Evolutionary conservation across 345 rosid species (phyloP).

Genomic region (Isatis tinctoria): DNA sequence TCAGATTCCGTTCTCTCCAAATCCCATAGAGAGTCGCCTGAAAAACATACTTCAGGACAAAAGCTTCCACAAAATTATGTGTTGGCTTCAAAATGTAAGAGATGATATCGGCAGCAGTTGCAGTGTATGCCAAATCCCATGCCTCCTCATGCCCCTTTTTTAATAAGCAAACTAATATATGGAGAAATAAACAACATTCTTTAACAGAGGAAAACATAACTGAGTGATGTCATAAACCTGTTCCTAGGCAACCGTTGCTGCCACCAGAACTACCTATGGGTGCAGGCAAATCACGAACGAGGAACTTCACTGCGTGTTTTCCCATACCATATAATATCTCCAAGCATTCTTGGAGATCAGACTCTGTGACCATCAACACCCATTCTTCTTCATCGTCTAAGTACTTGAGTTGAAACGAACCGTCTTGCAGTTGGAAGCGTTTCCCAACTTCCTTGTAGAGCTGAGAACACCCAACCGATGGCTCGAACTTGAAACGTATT

Average conservation of each 20-base stretch:
- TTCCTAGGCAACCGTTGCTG: constrained; percentile 51
- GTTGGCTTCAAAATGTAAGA: too few species aligned
- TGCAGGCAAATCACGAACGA: constrained; percentile 53
- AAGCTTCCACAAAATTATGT: too few species aligned
- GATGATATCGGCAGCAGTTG: too few species aligned
- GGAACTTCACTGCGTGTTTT: constrained; percentile 56
- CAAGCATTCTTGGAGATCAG: constrained; percentile 81
- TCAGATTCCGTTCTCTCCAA: too few species aligned
- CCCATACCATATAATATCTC: constrained; percentile 63
- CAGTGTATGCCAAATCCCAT: too few species aligned
- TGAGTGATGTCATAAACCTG: constrained; percentile 22
- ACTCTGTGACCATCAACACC: constrained; percentile 73
- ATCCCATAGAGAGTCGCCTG: too few species aligned
- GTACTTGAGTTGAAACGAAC: constrained; percentile 80
- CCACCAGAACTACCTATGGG: constrained; percentile 63
- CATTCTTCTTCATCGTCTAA: constrained; percentile 94
- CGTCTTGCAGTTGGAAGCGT: constrained; percentile 69
- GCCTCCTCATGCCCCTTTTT: too few species aligned
- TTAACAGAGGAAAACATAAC: constrained; percentile 44
- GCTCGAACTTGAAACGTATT: constrained; percentile 78
- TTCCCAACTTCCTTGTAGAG: constrained; percentile 76
- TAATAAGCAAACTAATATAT: constrained; percentile 14
- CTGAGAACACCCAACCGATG: constrained; percentile 58
- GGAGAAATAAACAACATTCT: constrained; percentile 38
- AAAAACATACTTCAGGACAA: too few species aligned